These are phyloP conservation scores for Saturnispora besseyi DNA, from an alignment of 805 yeast genomes.

Conservation along the genomic window DNA sequence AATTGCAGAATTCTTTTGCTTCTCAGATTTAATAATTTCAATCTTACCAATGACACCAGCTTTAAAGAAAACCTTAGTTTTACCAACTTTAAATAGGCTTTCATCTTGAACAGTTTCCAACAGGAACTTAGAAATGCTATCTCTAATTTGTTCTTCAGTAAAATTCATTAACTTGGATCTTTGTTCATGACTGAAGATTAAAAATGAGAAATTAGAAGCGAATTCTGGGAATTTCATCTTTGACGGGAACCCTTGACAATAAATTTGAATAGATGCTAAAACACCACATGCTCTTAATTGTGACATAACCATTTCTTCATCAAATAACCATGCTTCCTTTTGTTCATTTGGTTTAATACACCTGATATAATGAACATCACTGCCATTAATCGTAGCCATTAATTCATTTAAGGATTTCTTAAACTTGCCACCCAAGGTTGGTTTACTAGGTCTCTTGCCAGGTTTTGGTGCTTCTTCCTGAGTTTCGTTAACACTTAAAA, in stretches of 20 bases:
- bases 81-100: conserved; percentile 78
- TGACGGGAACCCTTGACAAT: conserved; percentile 97
- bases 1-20: conserved; percentile 68
- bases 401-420: conserved; percentile 85
- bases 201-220: conserved; percentile 78
- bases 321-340: conserved; percentile 93
- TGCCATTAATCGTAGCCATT: conserved; percentile 86
- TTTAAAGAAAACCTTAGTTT: conserved; percentile 87
- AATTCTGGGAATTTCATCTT: conserved; percentile 93
- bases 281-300: conserved; percentile 99
- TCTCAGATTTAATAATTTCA: conserved; percentile 77
- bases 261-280: conserved; percentile 87
- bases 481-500: conserved; percentile 57
- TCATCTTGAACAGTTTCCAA: conserved; percentile 53
- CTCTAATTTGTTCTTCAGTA: conserved; percentile 4
- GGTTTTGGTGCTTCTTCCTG: conserved; percentile 25
- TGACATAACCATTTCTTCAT: conserved; percentile 87
- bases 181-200: conserved; percentile 54
- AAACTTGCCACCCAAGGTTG: conserved; percentile 91
- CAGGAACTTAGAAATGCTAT: conserved; percentile 38
- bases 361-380: conserved; percentile 93
- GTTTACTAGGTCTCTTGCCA: conserved; percentile 50
- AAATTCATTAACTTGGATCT: conserved; percentile 35
- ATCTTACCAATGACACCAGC: conserved; percentile 93
- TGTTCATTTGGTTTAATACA: conserved; percentile 95